Conservation (phyloP, 2,329 filamentous ascomycete genomes). For the Blumeriella jaapii region DNA sequence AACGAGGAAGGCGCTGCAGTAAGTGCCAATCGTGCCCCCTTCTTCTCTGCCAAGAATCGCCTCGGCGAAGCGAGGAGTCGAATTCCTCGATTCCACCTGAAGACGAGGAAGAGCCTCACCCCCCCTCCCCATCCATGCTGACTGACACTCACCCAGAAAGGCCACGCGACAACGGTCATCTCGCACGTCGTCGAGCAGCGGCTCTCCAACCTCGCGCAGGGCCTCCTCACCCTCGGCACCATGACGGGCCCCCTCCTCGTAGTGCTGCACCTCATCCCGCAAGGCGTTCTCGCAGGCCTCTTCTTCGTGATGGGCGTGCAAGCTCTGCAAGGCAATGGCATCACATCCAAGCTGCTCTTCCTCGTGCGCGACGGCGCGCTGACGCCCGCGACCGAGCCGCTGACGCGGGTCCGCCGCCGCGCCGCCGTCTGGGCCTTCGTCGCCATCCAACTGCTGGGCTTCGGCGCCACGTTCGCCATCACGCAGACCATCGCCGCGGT, state of each 20-base stretch:
- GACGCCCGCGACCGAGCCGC: constrained; percentile 47
- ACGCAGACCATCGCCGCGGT: constrained; percentile 76
- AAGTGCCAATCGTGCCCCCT: too few relatives aligned
- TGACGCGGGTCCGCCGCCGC: constrained; percentile 49
- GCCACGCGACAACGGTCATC: constrained; percentile 39
- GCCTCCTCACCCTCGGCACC: constrained; percentile 65
- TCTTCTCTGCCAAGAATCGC: too few relatives aligned
- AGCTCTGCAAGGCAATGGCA: constrained; percentile 64
- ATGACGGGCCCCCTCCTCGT: constrained; percentile 66
- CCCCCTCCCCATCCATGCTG: too few relatives aligned
- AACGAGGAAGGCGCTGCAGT: constrained; percentile 39
- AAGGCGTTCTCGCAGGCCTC: constrained; percentile 66
- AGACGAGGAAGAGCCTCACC: too few relatives aligned
- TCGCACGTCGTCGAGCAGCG: constrained; percentile 68
- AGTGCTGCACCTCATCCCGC: constrained; percentile 66
- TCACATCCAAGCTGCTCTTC: constrained; percentile 64
- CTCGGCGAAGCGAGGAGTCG: too few relatives aligned
- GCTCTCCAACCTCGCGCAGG: constrained; percentile 66
- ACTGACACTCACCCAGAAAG: too few relatives aligned
- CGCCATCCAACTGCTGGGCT: constrained; percentile 53
- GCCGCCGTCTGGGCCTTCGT: constrained; percentile 62
- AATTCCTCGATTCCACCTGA: too few relatives aligned
- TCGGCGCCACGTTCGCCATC: constrained; percentile 70
- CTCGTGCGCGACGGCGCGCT: constrained; percentile 51
- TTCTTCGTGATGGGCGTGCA: constrained; percentile 82